Conservation (phyloP, 2,329 filamentous ascomycete species). For the Lizonia empirigonia region DNA sequence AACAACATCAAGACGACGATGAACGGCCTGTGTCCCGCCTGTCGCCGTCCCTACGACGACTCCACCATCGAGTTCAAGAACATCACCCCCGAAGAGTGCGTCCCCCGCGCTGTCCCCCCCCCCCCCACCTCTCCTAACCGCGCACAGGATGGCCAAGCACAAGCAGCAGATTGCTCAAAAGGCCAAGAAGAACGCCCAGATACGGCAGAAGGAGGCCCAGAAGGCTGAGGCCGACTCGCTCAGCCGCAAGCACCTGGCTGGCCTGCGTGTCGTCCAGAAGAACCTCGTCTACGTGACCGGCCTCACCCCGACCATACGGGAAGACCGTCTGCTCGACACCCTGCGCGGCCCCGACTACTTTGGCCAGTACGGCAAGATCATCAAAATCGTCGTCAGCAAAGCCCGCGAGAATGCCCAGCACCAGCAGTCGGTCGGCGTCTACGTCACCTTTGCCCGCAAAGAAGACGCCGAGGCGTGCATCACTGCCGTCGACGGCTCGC, state of each 20-base stretch:
- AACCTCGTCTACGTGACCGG: slow-evolving; percentile 98
- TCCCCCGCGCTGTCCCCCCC: slow-evolving; percentile 33
- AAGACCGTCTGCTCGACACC: slow-evolving; percentile 90
- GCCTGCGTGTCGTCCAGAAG: slow-evolving; percentile 95
- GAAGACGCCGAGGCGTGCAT: slow-evolving; percentile 91
- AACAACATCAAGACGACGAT: slow-evolving; percentile 99
- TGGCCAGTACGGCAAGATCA: slow-evolving; percentile 96
- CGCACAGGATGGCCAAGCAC: slow-evolving; percentile 70
- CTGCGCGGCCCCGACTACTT: slow-evolving; percentile 92
- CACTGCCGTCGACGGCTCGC: slow-evolving; percentile 85
- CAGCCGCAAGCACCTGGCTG: slow-evolving; percentile 93
- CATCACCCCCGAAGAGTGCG: slow-evolving; percentile 92
- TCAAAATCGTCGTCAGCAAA: slow-evolving; percentile 98
- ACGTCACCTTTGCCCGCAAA: slow-evolving; percentile 95
- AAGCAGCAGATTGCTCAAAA: slow-evolving; percentile 77
- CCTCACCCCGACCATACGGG: slow-evolving; percentile 85
- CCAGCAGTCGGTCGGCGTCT: slow-evolving; percentile 90
- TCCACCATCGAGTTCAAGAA: slow-evolving; percentile 97
- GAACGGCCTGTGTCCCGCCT: slow-evolving; percentile 97
- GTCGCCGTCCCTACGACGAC: slow-evolving; percentile 92
- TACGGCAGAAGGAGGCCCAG: slow-evolving; percentile 91
- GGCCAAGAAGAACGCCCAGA: slow-evolving; percentile 89
- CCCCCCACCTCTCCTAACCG: slow-evolving; percentile 35
- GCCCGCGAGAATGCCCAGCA: slow-evolving; percentile 73
- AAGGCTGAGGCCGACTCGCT: slow-evolving; percentile 96